Base-by-base conservation (phyloP, 768 basidiomycete species). In the Tremella yokohamensis region DNA sequence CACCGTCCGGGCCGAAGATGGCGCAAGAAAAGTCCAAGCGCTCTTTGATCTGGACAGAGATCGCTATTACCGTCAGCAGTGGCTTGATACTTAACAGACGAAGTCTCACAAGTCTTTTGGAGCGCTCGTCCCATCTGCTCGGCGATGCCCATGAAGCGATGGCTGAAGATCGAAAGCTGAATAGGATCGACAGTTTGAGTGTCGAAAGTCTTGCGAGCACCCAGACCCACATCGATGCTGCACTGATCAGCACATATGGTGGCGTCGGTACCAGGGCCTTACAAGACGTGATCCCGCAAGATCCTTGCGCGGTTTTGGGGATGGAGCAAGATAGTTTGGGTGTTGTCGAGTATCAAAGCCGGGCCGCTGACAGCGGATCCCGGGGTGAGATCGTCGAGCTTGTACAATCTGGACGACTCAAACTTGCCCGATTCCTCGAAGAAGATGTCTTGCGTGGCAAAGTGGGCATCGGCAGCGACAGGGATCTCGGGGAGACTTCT, bases 11-110 rank as follows among this genome's bases (percentile, higher is more conserved):
- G 0, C 88, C 88, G 63, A 96, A 94, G 40, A 96, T 79, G 1
- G 92, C 92, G 77, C 92, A 96, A 8, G 88, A 90, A 74, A 90
- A 96, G 77, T 96, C 93, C 44, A 96, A 83, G 2, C 93, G 83
- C 76, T 96, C 93, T 78, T 93, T 94, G 81, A 94, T 94, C 71
- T 97, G 93, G 15, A 90, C 93, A 70, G 87, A 86, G 69, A 92
- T 92, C 13, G 90, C 29, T 34, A 34, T 34, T 4, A 34, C 29
- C 6, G 29, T 34, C 29, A 34, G 29, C 29, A n/a, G n/a, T n/a
- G 11, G 39, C n/a, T n/a, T 18, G 15, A 6, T 18, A 4, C 4
- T 45, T 4, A 22, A 6, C 42, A 6, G 42, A 3, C 15, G 42
- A 15, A 45, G 6, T n/a, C n/a, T 4, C n/a, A 18, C 42, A 85